phyloP scores from a whole-genome alignment of 2,329 filamentous ascomycete species.

The Dactylonectria estremocensis region DNA sequence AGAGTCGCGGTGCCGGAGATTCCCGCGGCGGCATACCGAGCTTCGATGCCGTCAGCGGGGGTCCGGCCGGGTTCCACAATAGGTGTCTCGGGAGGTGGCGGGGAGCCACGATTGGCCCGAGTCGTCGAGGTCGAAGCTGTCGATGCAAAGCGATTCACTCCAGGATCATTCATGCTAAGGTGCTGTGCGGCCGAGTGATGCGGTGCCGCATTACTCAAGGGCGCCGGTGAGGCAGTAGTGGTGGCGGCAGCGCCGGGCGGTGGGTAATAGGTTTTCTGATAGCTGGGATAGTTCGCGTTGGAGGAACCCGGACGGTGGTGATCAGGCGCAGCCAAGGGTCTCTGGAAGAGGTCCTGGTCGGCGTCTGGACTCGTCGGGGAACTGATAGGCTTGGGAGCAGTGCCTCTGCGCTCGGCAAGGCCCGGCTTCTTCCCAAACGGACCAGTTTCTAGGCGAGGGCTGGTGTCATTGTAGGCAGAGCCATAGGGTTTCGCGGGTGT shows the following conservation, averaged over 20 bases:
- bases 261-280: constrained; percentile 74
- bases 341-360: constrained; percentile 86
- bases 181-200: constrained; percentile 43
- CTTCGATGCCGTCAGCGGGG: constrained; percentile 88
- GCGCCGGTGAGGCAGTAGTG: constrained; percentile 49
- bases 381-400: constrained; percentile 85
- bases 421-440: constrained; percentile 73
- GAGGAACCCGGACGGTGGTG: constrained; percentile 59
- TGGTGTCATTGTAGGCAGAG: constrained; percentile 64
- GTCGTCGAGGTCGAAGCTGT: constrained; percentile 96
- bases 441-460: constrained; percentile 69
- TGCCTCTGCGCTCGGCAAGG: constrained; percentile 86
- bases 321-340: constrained; percentile 62
- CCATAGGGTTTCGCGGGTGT: constrained; percentile 62
- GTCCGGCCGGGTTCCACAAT: constrained; percentile 79
- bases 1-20: constrained; percentile 90
- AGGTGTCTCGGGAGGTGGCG: constrained; percentile 94
- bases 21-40: constrained; percentile 90
- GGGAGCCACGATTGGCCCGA: constrained; percentile 90
- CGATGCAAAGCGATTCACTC: constrained; percentile 77
- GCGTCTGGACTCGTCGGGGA: constrained; percentile 84
- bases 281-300: constrained; percentile 62
- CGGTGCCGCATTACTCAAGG: constrained; percentile 52
- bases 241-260: constrained; percentile 62
- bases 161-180: constrained; percentile 58